Evolutionary conservation across 108 stramenopile genomes (phyloP), one percentile per base, ranked within the genome.

Genomic region (Fistulifera pelliculosa): DNA sequence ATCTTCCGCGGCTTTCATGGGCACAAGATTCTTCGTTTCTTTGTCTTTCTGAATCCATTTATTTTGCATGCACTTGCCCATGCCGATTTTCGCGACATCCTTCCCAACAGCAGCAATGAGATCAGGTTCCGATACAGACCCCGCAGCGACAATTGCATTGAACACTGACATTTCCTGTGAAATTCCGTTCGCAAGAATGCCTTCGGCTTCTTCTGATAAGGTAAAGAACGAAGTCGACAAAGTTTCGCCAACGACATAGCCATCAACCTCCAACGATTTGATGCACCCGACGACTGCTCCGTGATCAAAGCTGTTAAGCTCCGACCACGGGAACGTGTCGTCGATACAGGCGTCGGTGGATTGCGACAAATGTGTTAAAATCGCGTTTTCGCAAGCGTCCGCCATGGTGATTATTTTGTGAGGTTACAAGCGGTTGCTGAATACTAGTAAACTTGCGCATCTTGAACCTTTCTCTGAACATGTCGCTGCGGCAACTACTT

Each of bases 51-150:
- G 74, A 52, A 87, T 70, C 96, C 96, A 97, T 49, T 90, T 93
- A 45, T 88, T 81, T 66, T 94, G 90, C 80, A 95, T 87, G 61
- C 87, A 88, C 59, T 90, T 90, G 26, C 90, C 96, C 80, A 95
- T 86, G 8, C 96, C 96, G 63, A 94, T 83, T 70, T 97, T 97
- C 64, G 79, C 73, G 12, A 80, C 75, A 54, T 80, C 75, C 60
- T 85, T 85, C 23, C 91, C 92, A 23, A 93, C 85, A 25, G 60
- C 58, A 22, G 62, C 58, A 53, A 87, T 68, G 43, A 95, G 65
- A 14, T 79, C 85, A 8, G 68, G 47, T 65, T 85, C 54, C 5
- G 69, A 53, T 23, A 80, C 24, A 12, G 71, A 74, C 35, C 79
- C 91, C 19, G 79, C 76, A n/a, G 59, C 83, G 18, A 74, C 44